A percentile compares a stretch with the other conserved stretches of the same genome.
Evolutionary conservation across 345 rosid species (phyloP).

Genomic region (Heritiera fomes): DNA sequence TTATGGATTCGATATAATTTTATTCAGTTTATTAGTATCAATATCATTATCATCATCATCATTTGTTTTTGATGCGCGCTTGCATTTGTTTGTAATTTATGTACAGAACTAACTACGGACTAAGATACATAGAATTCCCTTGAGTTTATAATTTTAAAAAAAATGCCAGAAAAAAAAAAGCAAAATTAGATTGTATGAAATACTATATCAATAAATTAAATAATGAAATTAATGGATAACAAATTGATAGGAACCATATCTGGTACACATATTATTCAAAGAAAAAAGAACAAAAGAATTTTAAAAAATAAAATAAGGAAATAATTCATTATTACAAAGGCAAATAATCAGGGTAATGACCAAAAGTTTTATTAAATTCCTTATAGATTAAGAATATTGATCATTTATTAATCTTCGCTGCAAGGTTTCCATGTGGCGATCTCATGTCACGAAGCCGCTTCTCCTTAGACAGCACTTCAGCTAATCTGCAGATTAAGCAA

Average conservation of each 20-base stretch:
- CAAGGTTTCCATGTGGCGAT: slow-evolving; percentile 10
- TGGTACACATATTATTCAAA: background rate
- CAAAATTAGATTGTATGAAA: too few relatives aligned
- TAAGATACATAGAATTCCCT: too few relatives aligned
- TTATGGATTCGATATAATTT: too few relatives aligned
- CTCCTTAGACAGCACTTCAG: slow-evolving; percentile 56
- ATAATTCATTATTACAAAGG: background rate
- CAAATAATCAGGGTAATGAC: background rate
- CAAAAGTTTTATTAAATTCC: background rate
- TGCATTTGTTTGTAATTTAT: too few relatives aligned
- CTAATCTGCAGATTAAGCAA: slow-evolving; percentile 43
- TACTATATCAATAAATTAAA: background rate
- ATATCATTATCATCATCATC: too few relatives aligned
- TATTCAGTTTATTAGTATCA: too few relatives aligned
- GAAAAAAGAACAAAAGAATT: background rate
- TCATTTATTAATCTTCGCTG: background rate
- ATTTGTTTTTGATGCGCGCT: too few relatives aligned
- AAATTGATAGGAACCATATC: background rate
- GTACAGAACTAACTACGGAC: too few relatives aligned
- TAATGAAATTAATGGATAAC: background rate
- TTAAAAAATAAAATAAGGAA: background rate
- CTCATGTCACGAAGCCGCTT: slow-evolving; percentile 41
- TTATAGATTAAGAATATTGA: background rate
- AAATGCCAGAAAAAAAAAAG: too few relatives aligned
- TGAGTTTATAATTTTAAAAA: too few relatives aligned